Evolutionary conservation across 2,329 filamentous ascomycete genomes (phyloP).

Genomic region (Aspergillus sp.): DNA sequence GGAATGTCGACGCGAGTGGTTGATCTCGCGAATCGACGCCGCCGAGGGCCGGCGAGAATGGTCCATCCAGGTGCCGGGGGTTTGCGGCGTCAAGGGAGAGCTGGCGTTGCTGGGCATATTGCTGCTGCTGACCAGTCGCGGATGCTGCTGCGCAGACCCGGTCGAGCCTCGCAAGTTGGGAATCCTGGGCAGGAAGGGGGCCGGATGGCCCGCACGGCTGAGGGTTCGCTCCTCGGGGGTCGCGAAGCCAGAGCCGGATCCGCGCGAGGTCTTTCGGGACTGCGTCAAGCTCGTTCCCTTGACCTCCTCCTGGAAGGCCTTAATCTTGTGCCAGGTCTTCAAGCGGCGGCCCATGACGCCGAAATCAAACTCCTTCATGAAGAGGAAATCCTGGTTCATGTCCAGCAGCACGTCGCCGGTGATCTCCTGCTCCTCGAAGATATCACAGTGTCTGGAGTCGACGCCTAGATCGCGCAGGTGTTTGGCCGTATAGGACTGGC

Average conservation of each 20-base stretch:
- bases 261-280: conserved; percentile 28
- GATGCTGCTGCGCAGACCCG: conserved; percentile 30
- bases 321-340: conserved; percentile 97
- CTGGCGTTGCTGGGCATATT: conserved; percentile 32
- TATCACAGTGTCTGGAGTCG: conserved; percentile 85
- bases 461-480: conserved; percentile 83
- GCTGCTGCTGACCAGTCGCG: conserved; percentile 29
- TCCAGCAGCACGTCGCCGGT: conserved; percentile 87
- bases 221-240: conserved; percentile 49
- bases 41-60: conserved; percentile 65
- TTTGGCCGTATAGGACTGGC: conserved; percentile 77
- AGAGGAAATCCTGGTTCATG: conserved; percentile 93
- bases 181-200: conserved; percentile 45
- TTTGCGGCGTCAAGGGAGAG: conserved; percentile 47
- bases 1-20: conserved; percentile 83
- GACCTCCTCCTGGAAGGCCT: conserved; percentile 84
- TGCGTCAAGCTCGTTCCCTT: conserved; percentile 54
- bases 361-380: conserved; percentile 92
- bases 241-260: conserved; percentile 43
- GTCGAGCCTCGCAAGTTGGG: conserved; percentile 31
- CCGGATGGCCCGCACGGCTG: conserved; percentile 38
- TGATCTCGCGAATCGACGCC: conserved; percentile 75
- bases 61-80: conserved; percentile 40
- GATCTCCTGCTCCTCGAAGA: conserved; percentile 95
- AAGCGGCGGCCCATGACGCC: conserved; percentile 85